A percentile compares a stretch with the other conserved stretches of the same genome.
Evolutionary conservation across 1,284 basidiomycete genomes (phyloP).

Genomic region (Heterobasidion occidentale): DNA sequence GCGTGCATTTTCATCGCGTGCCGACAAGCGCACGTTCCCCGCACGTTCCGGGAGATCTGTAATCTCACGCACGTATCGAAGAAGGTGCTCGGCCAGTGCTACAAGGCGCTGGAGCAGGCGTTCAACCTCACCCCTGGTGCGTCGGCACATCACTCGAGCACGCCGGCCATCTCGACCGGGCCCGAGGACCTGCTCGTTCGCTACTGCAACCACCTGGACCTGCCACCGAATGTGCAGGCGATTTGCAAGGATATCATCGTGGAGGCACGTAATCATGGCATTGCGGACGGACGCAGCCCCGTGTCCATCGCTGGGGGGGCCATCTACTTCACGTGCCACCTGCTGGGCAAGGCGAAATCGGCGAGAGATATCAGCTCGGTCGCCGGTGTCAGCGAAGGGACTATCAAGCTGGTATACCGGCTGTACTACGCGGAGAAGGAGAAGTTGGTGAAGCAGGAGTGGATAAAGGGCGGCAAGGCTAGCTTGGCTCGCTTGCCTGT

Average conservation of each 20-base stretch:
- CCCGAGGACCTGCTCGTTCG: constrained; percentile 88
- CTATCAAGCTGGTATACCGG: constrained; percentile 84
- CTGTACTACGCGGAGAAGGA: constrained; percentile 63
- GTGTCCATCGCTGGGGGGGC: constrained; percentile 95
- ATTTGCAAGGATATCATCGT: constrained; percentile 84
- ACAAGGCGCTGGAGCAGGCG: constrained; percentile 89
- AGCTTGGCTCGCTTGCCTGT: constrained; percentile 38
- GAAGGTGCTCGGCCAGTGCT: constrained; percentile 92
- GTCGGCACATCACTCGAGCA: constrained; percentile 25
- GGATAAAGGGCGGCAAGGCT: constrained; percentile 74
- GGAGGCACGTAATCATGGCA: constrained; percentile 75
- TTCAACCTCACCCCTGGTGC: constrained; percentile 81
- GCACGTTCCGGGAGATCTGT: constrained; percentile 96
- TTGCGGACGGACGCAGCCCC: constrained; percentile 89
- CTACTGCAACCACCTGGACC: constrained; percentile 89
- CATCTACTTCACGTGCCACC: constrained; percentile 86
- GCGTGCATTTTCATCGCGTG: constrained; percentile 99
- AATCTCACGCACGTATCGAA: constrained; percentile 91
- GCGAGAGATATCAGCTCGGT: constrained; percentile 87
- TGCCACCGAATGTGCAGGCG: constrained; percentile 78
- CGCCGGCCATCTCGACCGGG: constrained; percentile 41
- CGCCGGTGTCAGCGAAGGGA: constrained; percentile 96
- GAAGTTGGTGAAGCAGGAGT: constrained; percentile 73
- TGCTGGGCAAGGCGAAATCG: constrained; percentile 71
- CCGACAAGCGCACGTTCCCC: constrained; percentile 86